Conservation (phyloP, 306 rosid species). For the Cicer chorassanicum region DNA sequence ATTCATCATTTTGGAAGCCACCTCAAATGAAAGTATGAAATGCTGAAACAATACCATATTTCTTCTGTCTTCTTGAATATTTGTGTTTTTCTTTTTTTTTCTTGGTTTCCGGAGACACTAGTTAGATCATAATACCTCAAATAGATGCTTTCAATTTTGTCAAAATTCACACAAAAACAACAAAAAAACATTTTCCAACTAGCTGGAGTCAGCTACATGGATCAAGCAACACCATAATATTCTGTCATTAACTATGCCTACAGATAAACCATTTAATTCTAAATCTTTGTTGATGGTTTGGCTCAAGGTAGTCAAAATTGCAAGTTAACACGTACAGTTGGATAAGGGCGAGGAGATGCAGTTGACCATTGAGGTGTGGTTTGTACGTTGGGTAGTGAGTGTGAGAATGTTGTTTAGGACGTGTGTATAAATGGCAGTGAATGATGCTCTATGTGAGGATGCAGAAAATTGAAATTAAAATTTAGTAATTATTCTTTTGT, state of each 20-base stretch:
- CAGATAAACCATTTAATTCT: background rate
- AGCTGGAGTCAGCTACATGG: background rate
- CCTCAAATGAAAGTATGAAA: conserved; percentile 84
- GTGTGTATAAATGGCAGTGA: too few relatives aligned
- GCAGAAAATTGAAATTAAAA: too few relatives aligned
- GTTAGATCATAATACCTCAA: background rate
- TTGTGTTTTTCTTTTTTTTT: background rate
- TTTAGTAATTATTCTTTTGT: too few relatives aligned
- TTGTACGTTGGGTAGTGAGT: too few relatives aligned
- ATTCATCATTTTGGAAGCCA: conserved; percentile 88
- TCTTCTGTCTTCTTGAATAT: conserved; percentile 31
- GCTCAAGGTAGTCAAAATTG: background rate
- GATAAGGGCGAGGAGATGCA: too few relatives aligned
- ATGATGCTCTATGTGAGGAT: too few relatives aligned
- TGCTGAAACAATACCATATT: conserved; percentile 15
- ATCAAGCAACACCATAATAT: background rate
- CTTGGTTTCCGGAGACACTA: background rate
- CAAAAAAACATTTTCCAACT: background rate
- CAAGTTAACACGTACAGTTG: background rate
- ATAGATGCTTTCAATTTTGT: conserved; percentile 17
- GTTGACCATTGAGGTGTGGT: too few relatives aligned
- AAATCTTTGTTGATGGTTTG: background rate
- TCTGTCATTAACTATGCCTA: background rate
- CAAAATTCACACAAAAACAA: background rate
- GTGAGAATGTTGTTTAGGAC: too few relatives aligned